A percentile compares a stretch with the other conserved stretches of the same genome.
phyloP scores from a whole-genome alignment of 2,329 filamentous ascomycete species.

The Orbilia quercus region DNA sequence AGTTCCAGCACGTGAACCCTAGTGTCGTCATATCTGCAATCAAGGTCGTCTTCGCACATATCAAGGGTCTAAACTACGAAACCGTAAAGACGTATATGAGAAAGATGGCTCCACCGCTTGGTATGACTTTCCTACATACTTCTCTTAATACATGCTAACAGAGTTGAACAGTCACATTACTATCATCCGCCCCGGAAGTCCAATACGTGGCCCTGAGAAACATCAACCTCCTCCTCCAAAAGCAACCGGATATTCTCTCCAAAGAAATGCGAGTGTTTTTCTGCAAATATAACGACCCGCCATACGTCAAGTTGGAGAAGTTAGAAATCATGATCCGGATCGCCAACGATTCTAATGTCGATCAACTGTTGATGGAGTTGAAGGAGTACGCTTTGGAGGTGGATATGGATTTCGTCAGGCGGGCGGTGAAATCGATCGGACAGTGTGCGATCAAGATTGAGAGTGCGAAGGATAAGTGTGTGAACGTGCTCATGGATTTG shows the following conservation, averaged over 20 bases:
- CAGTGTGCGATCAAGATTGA: conserved; percentile 99
- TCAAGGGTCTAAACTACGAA: conserved; percentile 83
- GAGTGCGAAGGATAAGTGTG: conserved; percentile 91
- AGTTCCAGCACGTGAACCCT: conserved; percentile 98
- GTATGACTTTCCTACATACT: conserved; percentile 66
- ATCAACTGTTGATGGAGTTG: conserved; percentile 90
- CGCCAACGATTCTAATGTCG: conserved; percentile 95
- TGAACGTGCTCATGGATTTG: conserved; percentile 89
- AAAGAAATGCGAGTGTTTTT: conserved; percentile 99
- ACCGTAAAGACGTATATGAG: conserved; percentile 86
- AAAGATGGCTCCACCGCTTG: conserved; percentile 97
- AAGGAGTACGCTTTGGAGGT: conserved; percentile 98
- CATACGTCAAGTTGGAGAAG: conserved; percentile 97
- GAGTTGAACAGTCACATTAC: conserved; percentile 81
- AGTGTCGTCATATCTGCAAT: conserved; percentile 97
- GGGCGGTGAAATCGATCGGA: conserved; percentile 94
- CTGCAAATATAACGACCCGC: conserved; percentile 99
- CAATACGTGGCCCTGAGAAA: conserved; percentile 97
- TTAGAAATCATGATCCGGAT: conserved; percentile 99
- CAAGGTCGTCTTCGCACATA: conserved; percentile 97
- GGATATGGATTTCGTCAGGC: conserved; percentile 97
- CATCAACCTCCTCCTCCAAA: conserved; percentile 93
- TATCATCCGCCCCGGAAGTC: conserved; percentile 94
- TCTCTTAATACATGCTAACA: conserved; percentile 29
- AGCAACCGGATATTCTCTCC: conserved; percentile 94